Evolutionary conservation across 768 basidiomycete genomes (phyloP).

Genomic region (Tricholoma sp.): DNA sequence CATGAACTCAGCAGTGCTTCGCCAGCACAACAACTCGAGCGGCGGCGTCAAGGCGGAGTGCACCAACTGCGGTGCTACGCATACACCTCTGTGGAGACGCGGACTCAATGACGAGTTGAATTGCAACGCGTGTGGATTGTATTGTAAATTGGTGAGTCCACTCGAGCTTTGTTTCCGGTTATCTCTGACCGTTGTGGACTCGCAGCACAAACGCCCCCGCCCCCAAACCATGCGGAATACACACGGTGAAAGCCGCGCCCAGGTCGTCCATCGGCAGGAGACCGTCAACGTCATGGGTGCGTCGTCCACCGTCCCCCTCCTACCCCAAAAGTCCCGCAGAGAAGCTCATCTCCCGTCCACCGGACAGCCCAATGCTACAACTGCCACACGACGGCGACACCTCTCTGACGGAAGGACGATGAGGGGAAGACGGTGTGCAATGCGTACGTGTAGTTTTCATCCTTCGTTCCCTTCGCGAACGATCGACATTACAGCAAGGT

Average conservation of each 20-base stretch:
- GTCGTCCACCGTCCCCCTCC: constrained; percentile 36
- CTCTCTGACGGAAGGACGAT: constrained; percentile 85
- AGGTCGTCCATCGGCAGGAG: constrained; percentile 60
- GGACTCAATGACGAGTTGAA: constrained; percentile 87
- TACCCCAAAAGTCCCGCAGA: constrained; percentile 23
- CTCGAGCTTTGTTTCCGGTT: not conserved
- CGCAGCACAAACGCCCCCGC: constrained; percentile 79
- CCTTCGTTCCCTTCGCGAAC: too few species aligned
- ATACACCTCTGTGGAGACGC: constrained; percentile 82
- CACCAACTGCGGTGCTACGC: constrained; percentile 84
- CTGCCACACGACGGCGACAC: constrained; percentile 83
- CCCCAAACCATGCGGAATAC: constrained; percentile 83
- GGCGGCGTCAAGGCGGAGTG: constrained; percentile 76
- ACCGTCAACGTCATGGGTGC: constrained; percentile 69
- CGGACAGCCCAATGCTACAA: constrained; percentile 79
- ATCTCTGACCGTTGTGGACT: not conserved
- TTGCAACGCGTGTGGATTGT: constrained; percentile 84
- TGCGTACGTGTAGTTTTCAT: constrained; percentile 71
- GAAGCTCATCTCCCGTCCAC: constrained; percentile 24
- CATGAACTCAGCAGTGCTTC: constrained; percentile 40
- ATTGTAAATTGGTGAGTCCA: constrained; percentile 71
- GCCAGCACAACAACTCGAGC: constrained; percentile 19
- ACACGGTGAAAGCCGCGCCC: constrained; percentile 66
- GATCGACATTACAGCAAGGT: too few species aligned
- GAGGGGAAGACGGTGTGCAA: constrained; percentile 89